Evolutionary conservation across 108 stramenopile genomes (phyloP).

Genomic region (Aureococcus anophagefferens): DNA sequence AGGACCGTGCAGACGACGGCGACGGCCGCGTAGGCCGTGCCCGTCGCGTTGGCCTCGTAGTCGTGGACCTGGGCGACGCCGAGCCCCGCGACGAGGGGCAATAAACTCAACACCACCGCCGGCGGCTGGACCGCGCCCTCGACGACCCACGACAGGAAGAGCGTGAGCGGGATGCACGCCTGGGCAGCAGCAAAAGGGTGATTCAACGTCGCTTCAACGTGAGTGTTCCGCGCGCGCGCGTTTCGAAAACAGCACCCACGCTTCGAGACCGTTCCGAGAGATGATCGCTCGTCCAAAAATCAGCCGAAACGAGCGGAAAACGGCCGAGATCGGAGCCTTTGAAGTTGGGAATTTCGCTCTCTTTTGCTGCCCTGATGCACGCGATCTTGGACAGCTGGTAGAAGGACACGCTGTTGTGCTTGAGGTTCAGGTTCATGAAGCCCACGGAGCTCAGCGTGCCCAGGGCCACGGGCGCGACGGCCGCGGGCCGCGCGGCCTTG

Average conservation of each 20-base stretch:
- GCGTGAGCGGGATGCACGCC: slow-evolving; percentile 22
- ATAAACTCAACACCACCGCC: slow-evolving; percentile 8
- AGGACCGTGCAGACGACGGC: slow-evolving; percentile 16
- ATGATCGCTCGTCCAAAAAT: too few species aligned
- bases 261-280: too few species aligned
- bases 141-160: slow-evolving; percentile 1
- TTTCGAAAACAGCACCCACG: too few species aligned
- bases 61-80: slow-evolving; percentile 22
- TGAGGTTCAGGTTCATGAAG: slow-evolving; percentile 27
- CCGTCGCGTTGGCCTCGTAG: slow-evolving; percentile 1
- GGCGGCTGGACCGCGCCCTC: background rate
- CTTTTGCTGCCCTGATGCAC: too few species aligned
- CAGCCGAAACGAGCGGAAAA: too few species aligned
- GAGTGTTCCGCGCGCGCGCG: too few species aligned
- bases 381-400: slow-evolving; percentile 30
- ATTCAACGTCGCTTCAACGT: too few species aligned
- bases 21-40: slow-evolving; percentile 12
- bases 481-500: background rate
- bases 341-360: too few species aligned
- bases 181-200: too few species aligned
- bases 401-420: slow-evolving; percentile 25
- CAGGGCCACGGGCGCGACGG: slow-evolving; percentile 14
- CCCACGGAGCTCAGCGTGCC: slow-evolving; percentile 15
- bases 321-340: too few species aligned
- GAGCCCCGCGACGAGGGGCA: slow-evolving; percentile 19